These are phyloP conservation scores for Sphagnum contortum DNA, from an alignment of 225 moss, liverwort and hornwort genomes.

Conservation along the genomic window DNA sequence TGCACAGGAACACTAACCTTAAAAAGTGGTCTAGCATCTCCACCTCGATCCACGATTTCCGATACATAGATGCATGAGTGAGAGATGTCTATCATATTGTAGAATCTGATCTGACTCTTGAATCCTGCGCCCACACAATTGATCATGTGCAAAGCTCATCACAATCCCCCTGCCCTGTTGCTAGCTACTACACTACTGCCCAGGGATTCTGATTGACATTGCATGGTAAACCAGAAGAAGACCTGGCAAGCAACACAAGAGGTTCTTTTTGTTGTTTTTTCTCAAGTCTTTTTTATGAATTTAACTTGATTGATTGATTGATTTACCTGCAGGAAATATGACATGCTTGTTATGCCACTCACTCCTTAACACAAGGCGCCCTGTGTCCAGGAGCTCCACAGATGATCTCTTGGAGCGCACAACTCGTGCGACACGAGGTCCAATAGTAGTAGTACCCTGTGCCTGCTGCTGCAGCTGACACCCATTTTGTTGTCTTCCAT, in stretches of 20 bases:
- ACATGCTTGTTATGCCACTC: constrained; percentile 61
- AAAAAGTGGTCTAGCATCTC: constrained; percentile 41
- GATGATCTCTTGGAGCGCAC: constrained; percentile 15
- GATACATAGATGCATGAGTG: constrained; percentile 44
- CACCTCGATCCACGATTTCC: constrained; percentile 51
- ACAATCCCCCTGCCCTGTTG: too few relatives aligned
- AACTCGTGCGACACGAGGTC: constrained; percentile 28
- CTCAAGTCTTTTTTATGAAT: too few relatives aligned
- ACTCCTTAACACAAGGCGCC: constrained; percentile 47
- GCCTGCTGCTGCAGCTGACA: too few relatives aligned
- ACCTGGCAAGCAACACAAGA: too few relatives aligned
- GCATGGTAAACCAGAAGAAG: too few relatives aligned
- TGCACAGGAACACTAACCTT: constrained; percentile 26
- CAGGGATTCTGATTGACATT: too few relatives aligned
- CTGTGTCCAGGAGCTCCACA: constrained; percentile 58
- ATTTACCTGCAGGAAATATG: constrained; percentile 79
- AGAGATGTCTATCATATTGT: constrained; percentile 35
- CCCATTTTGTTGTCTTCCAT: background rate
- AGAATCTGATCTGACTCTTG: constrained; percentile 50
- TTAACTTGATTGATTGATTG: too few relatives aligned
- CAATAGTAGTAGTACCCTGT: background rate
- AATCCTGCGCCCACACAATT: constrained; percentile 34
- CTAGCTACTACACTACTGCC: too few relatives aligned
- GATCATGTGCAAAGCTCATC: too few relatives aligned
- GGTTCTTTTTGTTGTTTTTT: too few relatives aligned